Percentiles rank a stretch among this genome's conserved stretches.
phyloP scores from a whole-genome alignment of 2,329 filamentous ascomycete species.

The Paraphaeosphaeria minitans region DNA sequence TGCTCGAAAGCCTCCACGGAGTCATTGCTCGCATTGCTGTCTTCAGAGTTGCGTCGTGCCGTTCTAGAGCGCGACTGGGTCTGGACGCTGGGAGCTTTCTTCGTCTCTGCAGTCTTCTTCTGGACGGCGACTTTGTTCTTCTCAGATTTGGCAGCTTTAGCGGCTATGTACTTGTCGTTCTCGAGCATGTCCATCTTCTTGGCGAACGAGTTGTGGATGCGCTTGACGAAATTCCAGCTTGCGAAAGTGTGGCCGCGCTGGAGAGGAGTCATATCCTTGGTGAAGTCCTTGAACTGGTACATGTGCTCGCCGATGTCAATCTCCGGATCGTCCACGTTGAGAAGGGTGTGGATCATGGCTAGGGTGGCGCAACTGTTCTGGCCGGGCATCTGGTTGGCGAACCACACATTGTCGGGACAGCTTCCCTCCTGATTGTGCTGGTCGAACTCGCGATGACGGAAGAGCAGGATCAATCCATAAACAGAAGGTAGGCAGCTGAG shows the following conservation, averaged over 20 bases:
- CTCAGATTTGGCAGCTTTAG: conserved; percentile 56
- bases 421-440: conserved; percentile 57
- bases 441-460: conserved; percentile 66
- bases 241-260: conserved; percentile 77
- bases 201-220: conserved; percentile 87
- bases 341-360: conserved; percentile 88
- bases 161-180: conserved; percentile 73
- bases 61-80: conserved; percentile 16
- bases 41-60: conserved; percentile 33
- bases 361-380: conserved; percentile 88
- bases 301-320: conserved; percentile 74
- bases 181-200: conserved; percentile 65
- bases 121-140: conserved; percentile 16
- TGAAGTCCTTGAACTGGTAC: conserved; percentile 73
- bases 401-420: conserved; percentile 78
- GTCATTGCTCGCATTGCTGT: conserved; percentile 39
- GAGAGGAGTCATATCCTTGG: conserved; percentile 69
- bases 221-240: conserved; percentile 75
- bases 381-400: conserved; percentile 78
- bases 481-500: conserved; percentile 49
- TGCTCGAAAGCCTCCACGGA: conserved; percentile 59
- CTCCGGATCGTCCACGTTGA: conserved; percentile 68
- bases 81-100: conserved; percentile 35
- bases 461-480: conserved; percentile 88
- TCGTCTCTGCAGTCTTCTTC: conserved; percentile 48